Percentiles rank a stretch among this genome's conserved stretches.
Evolutionary conservation across 805 yeast species (phyloP).

Genomic region (Cyberlindnera misumaiensis): DNA sequence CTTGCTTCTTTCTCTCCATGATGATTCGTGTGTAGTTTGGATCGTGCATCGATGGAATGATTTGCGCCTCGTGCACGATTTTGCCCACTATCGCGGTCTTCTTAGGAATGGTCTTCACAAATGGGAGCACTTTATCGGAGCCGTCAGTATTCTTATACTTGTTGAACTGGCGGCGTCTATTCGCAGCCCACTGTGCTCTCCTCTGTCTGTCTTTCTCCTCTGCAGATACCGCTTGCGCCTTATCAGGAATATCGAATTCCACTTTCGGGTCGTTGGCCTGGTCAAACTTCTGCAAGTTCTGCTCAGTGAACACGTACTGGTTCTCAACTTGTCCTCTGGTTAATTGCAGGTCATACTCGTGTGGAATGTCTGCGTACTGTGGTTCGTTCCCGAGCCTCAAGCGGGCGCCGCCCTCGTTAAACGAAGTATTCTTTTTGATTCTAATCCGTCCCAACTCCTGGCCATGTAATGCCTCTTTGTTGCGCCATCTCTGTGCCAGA

Average conservation of each 20-base stretch:
- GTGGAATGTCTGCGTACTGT: slow-evolving; percentile 60
- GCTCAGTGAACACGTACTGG: slow-evolving; percentile 83
- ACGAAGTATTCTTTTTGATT: slow-evolving; percentile 24
- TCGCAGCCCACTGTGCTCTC: slow-evolving; percentile 17
- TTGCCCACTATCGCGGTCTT: slow-evolving; percentile 83
- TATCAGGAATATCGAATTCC: background rate
- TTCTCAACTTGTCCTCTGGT: slow-evolving; percentile 77
- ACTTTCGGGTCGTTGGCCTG: slow-evolving; percentile 23
- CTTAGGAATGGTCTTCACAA: slow-evolving; percentile 81
- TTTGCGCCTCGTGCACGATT: slow-evolving; percentile 86
- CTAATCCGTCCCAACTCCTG: slow-evolving; percentile 74
- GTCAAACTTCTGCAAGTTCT: slow-evolving; percentile 57
- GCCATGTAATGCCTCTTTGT: slow-evolving; percentile 56
- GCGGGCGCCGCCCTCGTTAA: slow-evolving; percentile 31
- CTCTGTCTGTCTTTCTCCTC: slow-evolving; percentile 12
- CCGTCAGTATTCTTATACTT: slow-evolving; percentile 32
- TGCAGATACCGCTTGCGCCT: slow-evolving; percentile 5
- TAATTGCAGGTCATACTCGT: slow-evolving; percentile 73
- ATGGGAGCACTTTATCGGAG: slow-evolving; percentile 54
- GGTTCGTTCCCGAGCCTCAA: slow-evolving; percentile 46
- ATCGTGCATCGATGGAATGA: slow-evolving; percentile 71
- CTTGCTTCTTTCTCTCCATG: slow-evolving; percentile 44
- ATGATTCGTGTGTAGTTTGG: slow-evolving; percentile 61
- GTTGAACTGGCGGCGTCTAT: slow-evolving; percentile 29
- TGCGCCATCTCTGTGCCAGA: slow-evolving; percentile 74